Base-by-base conservation (phyloP, 1,284 basidiomycete species). In the Waitea zeae region DNA sequence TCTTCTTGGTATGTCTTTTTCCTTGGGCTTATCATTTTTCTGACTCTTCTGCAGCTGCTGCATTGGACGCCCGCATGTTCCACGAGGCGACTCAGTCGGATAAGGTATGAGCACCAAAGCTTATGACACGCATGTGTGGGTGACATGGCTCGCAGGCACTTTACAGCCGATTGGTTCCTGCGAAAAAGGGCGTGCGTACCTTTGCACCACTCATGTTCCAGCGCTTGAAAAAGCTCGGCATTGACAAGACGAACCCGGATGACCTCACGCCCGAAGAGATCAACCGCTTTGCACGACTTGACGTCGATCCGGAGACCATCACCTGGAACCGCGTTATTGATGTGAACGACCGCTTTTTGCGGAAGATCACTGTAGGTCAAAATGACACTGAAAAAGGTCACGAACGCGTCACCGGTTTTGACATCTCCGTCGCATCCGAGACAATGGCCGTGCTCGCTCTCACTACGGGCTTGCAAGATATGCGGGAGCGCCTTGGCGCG, bases 261-360 rank as follows among this genome's bases (percentile, higher is more conserved):
- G 82, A 87, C 29, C 67, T 98, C 34, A 96, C 89, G 12, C 80
- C 86, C 20, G 92, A 96, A 46, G 95, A 98, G 56, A 79, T 86
- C 46, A 77, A 67, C 36, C 70, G 70, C 38, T 98, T 97, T 47
- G 88, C 88, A 17, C 74, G 95, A 36, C 73, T 98, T 18, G 90
- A 98, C 49, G 71, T 98, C 38, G 90, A 97, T 54, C 66, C 79
- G 3, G 70, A 76, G 33, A 92, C 89, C 15, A 88, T 98, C 47
- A 97, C 93, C 33, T 98, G 93, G 89, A 93, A 96, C 58, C 88
- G 93, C 37, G 95, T 98, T 12, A 58, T 95, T 36, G 93, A 98
- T 54, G 88, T 84, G 45, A 98, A 98, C 56, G 93, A 98, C 56
- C 79, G 93, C 39, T 96, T 92, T 71, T 64, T 98, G 45, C 84